Evolutionary conservation across 768 basidiomycete species (phyloP).

Genomic region (Hydnomerulius pinastri): DNA sequence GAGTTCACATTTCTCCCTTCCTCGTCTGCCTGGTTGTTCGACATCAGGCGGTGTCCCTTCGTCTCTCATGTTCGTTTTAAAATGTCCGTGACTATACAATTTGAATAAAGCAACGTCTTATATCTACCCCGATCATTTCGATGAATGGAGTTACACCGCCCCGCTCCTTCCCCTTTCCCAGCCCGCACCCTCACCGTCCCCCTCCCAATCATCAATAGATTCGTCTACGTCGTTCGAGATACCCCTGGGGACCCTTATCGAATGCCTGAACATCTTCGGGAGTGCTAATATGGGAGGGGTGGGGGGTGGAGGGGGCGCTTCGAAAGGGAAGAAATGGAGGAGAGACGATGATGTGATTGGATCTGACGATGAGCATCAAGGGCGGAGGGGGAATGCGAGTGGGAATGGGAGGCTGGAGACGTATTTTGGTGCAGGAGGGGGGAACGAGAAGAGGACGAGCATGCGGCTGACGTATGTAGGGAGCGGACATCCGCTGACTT

Average conservation of each 20-base stretch:
- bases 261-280: constrained; percentile 93
- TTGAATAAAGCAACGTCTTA: constrained; percentile 73
- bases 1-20: constrained; percentile 20
- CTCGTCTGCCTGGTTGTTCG: constrained; percentile 5
- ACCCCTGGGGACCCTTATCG: constrained; percentile 79
- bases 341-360: constrained; percentile 48
- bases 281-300: constrained; percentile 63
- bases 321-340: constrained; percentile 51
- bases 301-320: no score
- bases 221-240: constrained; percentile 67
- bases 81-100: not conserved
- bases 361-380: constrained; percentile 40
- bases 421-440: constrained; percentile 54
- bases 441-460: constrained; percentile 67
- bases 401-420: constrained; percentile 48
- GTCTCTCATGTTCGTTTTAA: not conserved
- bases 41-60: no score
- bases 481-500: constrained; percentile 70
- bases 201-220: constrained; percentile 14
- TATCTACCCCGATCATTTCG: constrained; percentile 75
- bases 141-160: constrained; percentile 70
- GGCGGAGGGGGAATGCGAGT: constrained; percentile 32
- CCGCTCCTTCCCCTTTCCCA: constrained; percentile 34
- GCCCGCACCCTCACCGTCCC: constrained; percentile 26
- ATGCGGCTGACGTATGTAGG: constrained; percentile 87